Percentiles rank a stretch among this genome's conserved stretches.
Evolutionary conservation across 2,329 filamentous ascomycete genomes (phyloP).

Genomic region (Metarhizium anisopliae): DNA sequence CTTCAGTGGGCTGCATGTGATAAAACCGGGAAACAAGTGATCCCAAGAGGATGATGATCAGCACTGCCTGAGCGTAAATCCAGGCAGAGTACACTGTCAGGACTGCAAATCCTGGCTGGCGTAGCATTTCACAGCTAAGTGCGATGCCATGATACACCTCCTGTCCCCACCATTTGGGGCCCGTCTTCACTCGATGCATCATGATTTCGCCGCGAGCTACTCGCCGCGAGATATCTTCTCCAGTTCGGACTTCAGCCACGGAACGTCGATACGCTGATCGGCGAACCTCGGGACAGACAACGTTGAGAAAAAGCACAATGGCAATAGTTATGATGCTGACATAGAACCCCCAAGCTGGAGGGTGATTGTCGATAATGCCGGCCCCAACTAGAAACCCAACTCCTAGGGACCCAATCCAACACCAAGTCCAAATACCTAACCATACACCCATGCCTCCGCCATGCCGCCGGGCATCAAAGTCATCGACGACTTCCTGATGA

Average conservation of each 20-base stretch:
- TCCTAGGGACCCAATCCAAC: constrained; percentile 62
- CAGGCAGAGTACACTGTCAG: constrained; percentile 65
- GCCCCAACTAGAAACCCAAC: constrained; percentile 66
- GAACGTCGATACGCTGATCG: constrained; percentile 60
- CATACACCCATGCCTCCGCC: constrained; percentile 74
- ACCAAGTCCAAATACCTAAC: constrained; percentile 72
- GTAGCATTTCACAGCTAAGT: constrained; percentile 61
- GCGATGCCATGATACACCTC: constrained; percentile 63
- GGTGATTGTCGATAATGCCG: constrained; percentile 53
- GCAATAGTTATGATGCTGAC: constrained; percentile 60
- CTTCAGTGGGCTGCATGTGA: constrained; percentile 50
- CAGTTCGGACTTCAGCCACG: constrained; percentile 52
- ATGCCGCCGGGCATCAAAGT: constrained; percentile 61
- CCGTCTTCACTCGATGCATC: constrained; percentile 63
- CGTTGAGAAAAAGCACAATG: constrained; percentile 57
- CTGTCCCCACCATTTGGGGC: constrained; percentile 68
- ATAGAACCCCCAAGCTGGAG: constrained; percentile 69
- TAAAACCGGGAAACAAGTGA: constrained; percentile 64
- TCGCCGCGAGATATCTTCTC: constrained; percentile 42
- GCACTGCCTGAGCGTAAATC: constrained; percentile 69
- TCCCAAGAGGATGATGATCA: constrained; percentile 64
- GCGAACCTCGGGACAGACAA: constrained; percentile 63
- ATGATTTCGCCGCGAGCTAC: constrained; percentile 67
- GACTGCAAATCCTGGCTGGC: constrained; percentile 64
- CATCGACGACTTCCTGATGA: constrained; percentile 61